Percentiles rank a stretch among this genome's conserved stretches.
phyloP scores from a whole-genome alignment of 1,284 basidiomycete species.

The Ceratorhiza oryzae-sativae region DNA sequence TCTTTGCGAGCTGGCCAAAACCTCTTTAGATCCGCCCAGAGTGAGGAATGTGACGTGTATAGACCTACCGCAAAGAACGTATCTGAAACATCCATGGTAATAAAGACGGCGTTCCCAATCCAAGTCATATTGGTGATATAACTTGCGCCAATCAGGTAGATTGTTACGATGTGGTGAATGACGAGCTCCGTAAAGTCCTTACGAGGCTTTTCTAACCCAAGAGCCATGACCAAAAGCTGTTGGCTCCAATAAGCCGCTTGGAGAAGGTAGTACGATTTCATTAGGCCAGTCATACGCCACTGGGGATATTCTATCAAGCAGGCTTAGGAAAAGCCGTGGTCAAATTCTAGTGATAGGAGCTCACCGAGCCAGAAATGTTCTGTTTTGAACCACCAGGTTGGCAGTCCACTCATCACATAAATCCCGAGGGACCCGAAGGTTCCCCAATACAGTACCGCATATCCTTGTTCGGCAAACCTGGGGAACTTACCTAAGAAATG shows the following conservation, averaged over 20 bases:
- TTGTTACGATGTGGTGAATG: slow-evolving; percentile 88
- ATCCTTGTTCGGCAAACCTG: slow-evolving; percentile 86
- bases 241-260: slow-evolving; percentile 94
- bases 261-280: slow-evolving; percentile 94
- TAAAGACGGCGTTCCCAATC: slow-evolving; percentile 86
- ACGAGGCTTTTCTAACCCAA: slow-evolving; percentile 90
- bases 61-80: slow-evolving; percentile 79
- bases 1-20: slow-evolving; percentile 72
- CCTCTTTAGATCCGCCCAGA: slow-evolving; percentile 13
- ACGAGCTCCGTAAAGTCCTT: slow-evolving; percentile 92
- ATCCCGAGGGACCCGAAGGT: slow-evolving; percentile 77
- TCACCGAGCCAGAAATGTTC: slow-evolving; percentile 82
- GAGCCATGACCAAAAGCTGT: slow-evolving; percentile 85
- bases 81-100: slow-evolving; percentile 98
- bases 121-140: slow-evolving; percentile 82
- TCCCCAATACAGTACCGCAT: slow-evolving; percentile 83
- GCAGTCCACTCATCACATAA: slow-evolving; percentile 86
- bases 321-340: too few species aligned
- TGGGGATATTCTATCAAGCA: slow-evolving; percentile 89
- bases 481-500: neutral
- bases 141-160: slow-evolving; percentile 96
- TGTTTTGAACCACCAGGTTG: slow-evolving; percentile 90
- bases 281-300: slow-evolving; percentile 83
- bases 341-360: too few species aligned
- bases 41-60: neutral